Evolutionary conservation across 2,329 filamentous ascomycete species (phyloP), one percentile per base, ranked within the genome.

Genomic region (Cladophialophora carrionii): DNA sequence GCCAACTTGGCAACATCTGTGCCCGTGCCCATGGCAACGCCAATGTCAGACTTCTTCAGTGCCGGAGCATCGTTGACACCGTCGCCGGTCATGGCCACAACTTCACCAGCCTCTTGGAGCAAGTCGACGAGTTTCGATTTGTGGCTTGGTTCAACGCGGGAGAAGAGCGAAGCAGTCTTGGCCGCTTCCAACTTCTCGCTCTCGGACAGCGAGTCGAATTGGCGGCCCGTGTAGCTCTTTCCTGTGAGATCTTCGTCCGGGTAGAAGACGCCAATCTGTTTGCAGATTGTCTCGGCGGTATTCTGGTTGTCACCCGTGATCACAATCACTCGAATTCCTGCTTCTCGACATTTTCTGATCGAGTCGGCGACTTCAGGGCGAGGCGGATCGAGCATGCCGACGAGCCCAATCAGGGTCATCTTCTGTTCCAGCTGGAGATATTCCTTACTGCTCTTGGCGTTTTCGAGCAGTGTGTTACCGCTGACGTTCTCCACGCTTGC

Each of bases 61-160:
- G 95, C 95, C 54, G 95, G 95, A 4, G 95, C 95, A 78, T 99
- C 95, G 75, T 99, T 99, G 78, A 99, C 95, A 78, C 95, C 95
- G 75, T 99, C 95, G 74, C 95, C 95, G 71, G 95, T 99, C 95
- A 99, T 99, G 71, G 95, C 95, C 69, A 99, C 96, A 51, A 99
- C 95, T 76, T 99, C 92, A 67, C 91, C 91, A 57, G 91, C 84
- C 64, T 91, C 92, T 78, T 99, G 96, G 53, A 99, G 89, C 52
- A 99, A 88, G 77, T 99, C 95, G 55, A 99, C 94, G 53, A 99
- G 87, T 79, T 92, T 95, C n/a, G 91, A 96, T 85, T 99, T 99
- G 85, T 99, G 95, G 57, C 85, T 87, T 58, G 95, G 95, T 78
- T 99, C 95, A 26, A 96, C 96, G 69, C 95, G 90, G 41, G 95